Evolutionary conservation across 805 yeast genomes (phyloP), one percentile per base, ranked within the genome.

Genomic region (Saccharomycopsis malanga): DNA sequence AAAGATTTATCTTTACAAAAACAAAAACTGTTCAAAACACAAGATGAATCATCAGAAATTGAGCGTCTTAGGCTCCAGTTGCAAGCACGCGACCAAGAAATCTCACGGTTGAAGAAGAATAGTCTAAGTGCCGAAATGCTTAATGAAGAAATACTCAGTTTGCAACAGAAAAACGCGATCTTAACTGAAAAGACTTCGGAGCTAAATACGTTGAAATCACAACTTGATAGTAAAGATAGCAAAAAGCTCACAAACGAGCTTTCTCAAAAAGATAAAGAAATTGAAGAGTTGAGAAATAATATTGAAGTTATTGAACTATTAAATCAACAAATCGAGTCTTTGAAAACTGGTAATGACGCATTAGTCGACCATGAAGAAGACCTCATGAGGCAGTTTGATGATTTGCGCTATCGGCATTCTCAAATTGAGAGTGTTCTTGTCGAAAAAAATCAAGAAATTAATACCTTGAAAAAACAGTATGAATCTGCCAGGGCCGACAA

Each of bases 391-490:
- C 36, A 44, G 27, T 39, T 29, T 18, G 48, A 48, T 7, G 46
- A 40, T 44, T 39, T 48, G 34, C 51, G 40, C 32, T 32, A 34
- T 39, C 44, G 41, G 41, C 39, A 43, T 27, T 34, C 39, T 14
- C 21, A 44, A 34, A 24, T 44, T 44, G 52, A 48, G 18, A 32
- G 3, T n/a, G 22, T 30, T 17, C 34, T 47, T 32, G 17, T n/a
- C 29, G n/a, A 37, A 21, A 42, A 32, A 37, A 17, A 25, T 34
- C n/a, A 47, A 39, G 46, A 45, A 27, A 42, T 45, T 18, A 37
- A 37, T 27, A 15, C 35, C 4, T 34, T 45, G 34, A 42, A 39
- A 18, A 12, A 42, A n/a, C 17, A 34, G 4, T 18, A 32, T 30
- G 38, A 29, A n/a, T 14, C 4, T 17, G n/a, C 34, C 4, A 14